Percentiles rank a stretch among this genome's conserved stretches.
Conservation (phyloP, 1,284 basidiomycete species). For the Ustilago lituana region DNA sequence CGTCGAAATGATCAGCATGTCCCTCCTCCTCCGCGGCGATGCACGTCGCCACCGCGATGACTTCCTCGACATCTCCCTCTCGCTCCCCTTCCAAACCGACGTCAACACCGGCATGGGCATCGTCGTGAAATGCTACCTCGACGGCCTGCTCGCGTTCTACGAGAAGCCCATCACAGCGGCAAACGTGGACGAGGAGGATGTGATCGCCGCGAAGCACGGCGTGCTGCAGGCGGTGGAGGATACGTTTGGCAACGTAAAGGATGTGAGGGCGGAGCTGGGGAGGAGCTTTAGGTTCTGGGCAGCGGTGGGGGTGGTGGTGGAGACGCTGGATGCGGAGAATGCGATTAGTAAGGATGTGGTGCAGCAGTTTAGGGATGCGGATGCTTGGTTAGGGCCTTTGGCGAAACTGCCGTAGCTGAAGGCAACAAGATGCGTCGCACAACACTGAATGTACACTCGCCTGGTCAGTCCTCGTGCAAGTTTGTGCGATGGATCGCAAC, state of each 20-base stretch:
- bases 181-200: conserved; percentile 76
- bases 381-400: conserved; percentile 82
- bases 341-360: conserved; percentile 82
- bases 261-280: conserved; percentile 85
- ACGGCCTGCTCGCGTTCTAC: conserved; percentile 81
- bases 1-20: conserved; percentile 87
- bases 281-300: conserved; percentile 98
- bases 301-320: conserved; percentile 85
- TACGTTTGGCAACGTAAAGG: conserved; percentile 88
- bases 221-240: conserved; percentile 91
- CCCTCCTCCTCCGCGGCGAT: conserved; percentile 89
- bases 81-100: conserved; percentile 81
- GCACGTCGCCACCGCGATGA: conserved; percentile 87
- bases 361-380: conserved; percentile 92
- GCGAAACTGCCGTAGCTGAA: conserved; percentile 19
- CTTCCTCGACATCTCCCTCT: conserved; percentile 85
- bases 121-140: conserved; percentile 85
- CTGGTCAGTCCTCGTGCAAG: too few species aligned
- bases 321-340: conserved; percentile 75
- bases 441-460: too few species aligned
- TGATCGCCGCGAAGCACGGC: conserved; percentile 82
- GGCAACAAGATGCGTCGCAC: too few species aligned
- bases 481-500: background rate
- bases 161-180: conserved; percentile 72
- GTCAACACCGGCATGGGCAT: conserved; percentile 98